Conservation (phyloP, 129 eudicot species). For the Helichrysum umbraculigerum region DNA sequence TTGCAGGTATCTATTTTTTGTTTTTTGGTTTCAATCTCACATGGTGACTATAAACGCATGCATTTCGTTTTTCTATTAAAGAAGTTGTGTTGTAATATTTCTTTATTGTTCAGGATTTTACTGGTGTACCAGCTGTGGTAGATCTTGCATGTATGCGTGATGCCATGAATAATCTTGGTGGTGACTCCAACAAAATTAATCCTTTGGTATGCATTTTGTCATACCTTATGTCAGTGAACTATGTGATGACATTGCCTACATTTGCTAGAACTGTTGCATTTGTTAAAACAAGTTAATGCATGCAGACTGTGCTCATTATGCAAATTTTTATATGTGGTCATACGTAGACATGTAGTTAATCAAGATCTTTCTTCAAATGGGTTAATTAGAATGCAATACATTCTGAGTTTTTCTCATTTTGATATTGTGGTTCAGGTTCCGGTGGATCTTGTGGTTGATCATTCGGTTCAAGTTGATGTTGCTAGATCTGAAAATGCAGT, state of each 20-base stretch:
- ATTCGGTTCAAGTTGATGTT: constrained; percentile 96
- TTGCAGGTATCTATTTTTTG: constrained; percentile 57
- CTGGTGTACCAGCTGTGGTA: constrained; percentile 98
- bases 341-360: background rate
- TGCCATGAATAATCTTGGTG: constrained; percentile 95
- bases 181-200: constrained; percentile 89
- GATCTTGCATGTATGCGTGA: constrained; percentile 99
- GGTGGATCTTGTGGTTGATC: constrained; percentile 96
- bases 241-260: background rate
- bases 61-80: background rate
- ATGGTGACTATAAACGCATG: constrained; percentile 7
- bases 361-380: constrained; percentile 10
- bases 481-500: constrained; percentile 95
- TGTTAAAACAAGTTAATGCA: constrained; percentile 13
- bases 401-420: constrained; percentile 17
- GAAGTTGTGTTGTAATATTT: constrained; percentile 3
- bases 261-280: constrained; percentile 1
- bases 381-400: background rate
- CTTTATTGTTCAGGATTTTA: constrained; percentile 67
- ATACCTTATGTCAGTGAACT: background rate
- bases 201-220: constrained; percentile 66
- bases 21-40: background rate
- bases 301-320: background rate
- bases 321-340: background rate
- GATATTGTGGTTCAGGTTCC: constrained; percentile 65